Evolutionary conservation across 768 basidiomycete genomes (phyloP).

Genomic region (Auriscalpium vulgare): DNA sequence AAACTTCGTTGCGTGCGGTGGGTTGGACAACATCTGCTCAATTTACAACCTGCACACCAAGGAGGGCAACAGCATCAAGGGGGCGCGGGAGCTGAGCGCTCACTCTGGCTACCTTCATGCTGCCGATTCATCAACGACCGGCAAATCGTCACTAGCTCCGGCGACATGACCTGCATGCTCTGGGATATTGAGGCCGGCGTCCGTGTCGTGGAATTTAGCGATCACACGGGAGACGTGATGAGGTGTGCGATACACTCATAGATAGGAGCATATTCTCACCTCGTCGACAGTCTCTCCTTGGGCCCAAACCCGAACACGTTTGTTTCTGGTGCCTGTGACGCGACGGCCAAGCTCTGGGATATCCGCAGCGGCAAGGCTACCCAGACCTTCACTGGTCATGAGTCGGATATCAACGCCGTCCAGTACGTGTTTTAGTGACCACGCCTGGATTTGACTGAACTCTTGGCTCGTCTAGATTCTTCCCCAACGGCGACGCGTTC

Average conservation of each 20-base stretch:
- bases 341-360: slow-evolving; percentile 98
- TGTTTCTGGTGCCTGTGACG: slow-evolving; percentile 98
- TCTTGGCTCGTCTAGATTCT: slow-evolving; percentile 55
- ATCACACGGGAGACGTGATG: slow-evolving; percentile 99
- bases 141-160: slow-evolving; percentile 95
- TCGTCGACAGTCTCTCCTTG: slow-evolving; percentile 68
- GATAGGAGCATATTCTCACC: slow-evolving; percentile 4
- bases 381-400: slow-evolving; percentile 97
- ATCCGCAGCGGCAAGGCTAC: slow-evolving; percentile 96
- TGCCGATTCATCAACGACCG: slow-evolving; percentile 98
- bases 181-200: slow-evolving; percentile 99
- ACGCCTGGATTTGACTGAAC: too few species aligned
- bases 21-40: slow-evolving; percentile 98
- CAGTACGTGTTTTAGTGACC: slow-evolving; percentile 50
- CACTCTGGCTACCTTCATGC: slow-evolving; percentile 98
- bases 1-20: slow-evolving; percentile 96
- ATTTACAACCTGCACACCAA: slow-evolving; percentile 92
- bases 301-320: slow-evolving; percentile 92
- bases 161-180: slow-evolving; percentile 99
- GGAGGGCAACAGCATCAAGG: slow-evolving; percentile 69
- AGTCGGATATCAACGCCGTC: slow-evolving; percentile 98
- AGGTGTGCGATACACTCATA: slow-evolving; percentile 45
- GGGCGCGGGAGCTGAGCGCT: slow-evolving; percentile 90
- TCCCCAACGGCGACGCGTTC: slow-evolving; percentile 99
- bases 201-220: slow-evolving; percentile 96